Base-by-base conservation (phyloP, 805 yeast genomes). In the Yarrowia sp. region DNA sequence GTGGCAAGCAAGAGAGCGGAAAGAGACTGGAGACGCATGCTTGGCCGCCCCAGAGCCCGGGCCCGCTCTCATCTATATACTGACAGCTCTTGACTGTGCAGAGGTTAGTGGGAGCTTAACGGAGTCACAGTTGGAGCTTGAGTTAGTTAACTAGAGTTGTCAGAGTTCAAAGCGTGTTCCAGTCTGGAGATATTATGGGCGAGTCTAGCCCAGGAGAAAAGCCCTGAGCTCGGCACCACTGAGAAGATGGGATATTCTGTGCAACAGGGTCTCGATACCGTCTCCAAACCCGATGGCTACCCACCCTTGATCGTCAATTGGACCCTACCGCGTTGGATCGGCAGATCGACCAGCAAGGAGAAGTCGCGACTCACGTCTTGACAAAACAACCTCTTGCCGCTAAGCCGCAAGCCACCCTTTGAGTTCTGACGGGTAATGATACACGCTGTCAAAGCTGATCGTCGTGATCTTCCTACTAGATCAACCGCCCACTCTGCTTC, bases 321-420 rank as follows among this genome's bases (percentile, higher is more conserved):
- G 38, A 47, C 36, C 51, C 38, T 33, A 33, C 41, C 55, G 55
- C 41, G 55, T 33, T 13, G 15, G 55, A 48, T 48, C 55, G 41
- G 5, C 55, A 6, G 55, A 48, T 48, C 55, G 55, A 48, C 55
- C 39, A 48, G 55, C 55, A 48, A 48, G 55, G 55, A 33, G 55
- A 48, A 48, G 55, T 48, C 55, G 55, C 55, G 55, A 48, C 55
- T 48, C 55, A 48, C 55, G 55, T 48, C 55, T 31, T 44, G 9
- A 36, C 4, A n/a, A 22, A n/a, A 8, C 28, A 45, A 45, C 36
- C 48, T 10, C 8, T n/a, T 44, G 50, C 35, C 50, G 50, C 50
- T 28, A 33, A 47, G 38, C 38, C 38, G 51, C 51, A 47, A 47
- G 55, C 41, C 41, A 48, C 41, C 55, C 15, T n/a, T 17, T 17